These are phyloP conservation scores for Lentinus tigrinus DNA, from an alignment of 768 basidiomycete species.

Conservation along the genomic window DNA sequence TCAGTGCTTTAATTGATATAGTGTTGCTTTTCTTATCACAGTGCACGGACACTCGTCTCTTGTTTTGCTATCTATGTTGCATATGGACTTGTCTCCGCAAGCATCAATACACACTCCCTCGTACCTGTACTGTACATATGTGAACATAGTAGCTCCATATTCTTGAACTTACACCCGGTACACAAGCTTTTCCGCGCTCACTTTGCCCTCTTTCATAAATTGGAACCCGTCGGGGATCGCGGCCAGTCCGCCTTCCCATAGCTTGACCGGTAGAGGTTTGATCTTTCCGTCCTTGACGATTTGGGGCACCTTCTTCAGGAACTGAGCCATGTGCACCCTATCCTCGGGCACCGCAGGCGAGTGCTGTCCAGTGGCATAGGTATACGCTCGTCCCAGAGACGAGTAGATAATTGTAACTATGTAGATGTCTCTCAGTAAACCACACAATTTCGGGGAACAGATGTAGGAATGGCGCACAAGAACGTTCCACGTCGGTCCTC, in stretches of 20 bases:
- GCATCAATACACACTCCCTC: no score
- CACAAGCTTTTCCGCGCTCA: conserved; percentile 24
- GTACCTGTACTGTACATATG: not conserved
- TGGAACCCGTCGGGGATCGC: conserved; percentile 17
- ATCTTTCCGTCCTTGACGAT: conserved; percentile 16
- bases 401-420: conserved; percentile 11
- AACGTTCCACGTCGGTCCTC: conserved; percentile 10
- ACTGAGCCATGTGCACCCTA: conserved; percentile 11
- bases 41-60: no score
- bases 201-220: conserved; percentile 25
- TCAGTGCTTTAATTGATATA: no score
- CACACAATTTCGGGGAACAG: conserved; percentile 14
- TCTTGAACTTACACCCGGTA: conserved; percentile 3
- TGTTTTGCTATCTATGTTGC: no score
- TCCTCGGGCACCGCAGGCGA: conserved; percentile 7
- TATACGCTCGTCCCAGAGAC: conserved; percentile 1
- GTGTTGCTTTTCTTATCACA: no score
- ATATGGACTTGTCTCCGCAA: no score
- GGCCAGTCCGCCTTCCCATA: conserved; percentile 18
- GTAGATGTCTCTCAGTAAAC: not conserved
- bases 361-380: conserved; percentile 1
- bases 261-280: conserved; percentile 18
- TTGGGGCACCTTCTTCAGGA: conserved; percentile 8
- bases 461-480: not conserved
- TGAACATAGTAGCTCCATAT: not conserved